Conservation (phyloP, 805 yeast genomes). For the Clavispora asparagi region DNA sequence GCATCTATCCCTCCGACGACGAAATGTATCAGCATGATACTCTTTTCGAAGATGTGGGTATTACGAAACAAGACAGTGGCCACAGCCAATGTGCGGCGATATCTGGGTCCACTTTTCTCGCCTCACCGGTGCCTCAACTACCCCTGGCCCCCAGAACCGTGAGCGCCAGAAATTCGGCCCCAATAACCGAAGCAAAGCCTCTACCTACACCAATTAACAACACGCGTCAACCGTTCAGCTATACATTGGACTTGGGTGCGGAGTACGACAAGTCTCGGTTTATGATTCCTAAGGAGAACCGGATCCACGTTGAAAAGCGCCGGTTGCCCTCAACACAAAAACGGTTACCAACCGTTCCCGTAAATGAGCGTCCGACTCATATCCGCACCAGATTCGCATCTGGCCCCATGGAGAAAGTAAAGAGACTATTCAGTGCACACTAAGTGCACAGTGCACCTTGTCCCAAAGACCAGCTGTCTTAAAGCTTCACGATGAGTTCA, state of each 20-base stretch:
- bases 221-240: not conserved
- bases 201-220: not conserved
- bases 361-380: not conserved
- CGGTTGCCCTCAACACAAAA: not conserved
- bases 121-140: no score
- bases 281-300: constrained; percentile 11
- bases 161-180: no score
- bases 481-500: constrained; percentile 34
- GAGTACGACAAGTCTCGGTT: constrained; percentile 16
- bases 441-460: not conserved
- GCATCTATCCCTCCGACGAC: not conserved
- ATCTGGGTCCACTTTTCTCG: no score
- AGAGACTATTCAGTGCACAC: not conserved
- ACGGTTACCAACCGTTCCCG: not conserved
- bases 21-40: not conserved
- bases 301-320: not conserved
- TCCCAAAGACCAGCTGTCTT: not conserved
- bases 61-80: not conserved
- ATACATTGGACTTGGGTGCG: constrained; percentile 11
- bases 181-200: not conserved
- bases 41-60: not conserved
- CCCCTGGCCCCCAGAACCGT: not conserved
- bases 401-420: not conserved
- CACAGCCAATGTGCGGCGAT: no score
- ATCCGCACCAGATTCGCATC: not conserved